A percentile compares a stretch with the other conserved stretches of the same genome.
These are phyloP conservation scores for Podaxis mareebaensis DNA, from an alignment of 768 basidiomycete genomes.

Conservation along the genomic window DNA sequence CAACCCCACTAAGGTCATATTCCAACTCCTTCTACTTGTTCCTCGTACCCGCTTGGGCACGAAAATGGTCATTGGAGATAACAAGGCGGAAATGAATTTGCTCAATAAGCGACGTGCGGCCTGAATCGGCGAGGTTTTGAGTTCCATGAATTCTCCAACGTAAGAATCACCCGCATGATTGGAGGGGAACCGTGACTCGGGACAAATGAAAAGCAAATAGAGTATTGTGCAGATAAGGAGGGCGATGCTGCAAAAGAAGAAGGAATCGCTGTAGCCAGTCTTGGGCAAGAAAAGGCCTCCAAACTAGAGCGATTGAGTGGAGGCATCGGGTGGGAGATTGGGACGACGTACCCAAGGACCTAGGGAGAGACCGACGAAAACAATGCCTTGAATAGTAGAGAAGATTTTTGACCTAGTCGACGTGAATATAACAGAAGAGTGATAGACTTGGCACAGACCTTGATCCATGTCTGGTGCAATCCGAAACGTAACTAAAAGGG, in stretches of 20 bases:
- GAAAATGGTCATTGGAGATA: slow-evolving; percentile 72
- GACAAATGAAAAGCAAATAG: slow-evolving; percentile 47
- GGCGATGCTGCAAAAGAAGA: slow-evolving; percentile 45
- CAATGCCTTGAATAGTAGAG: slow-evolving; percentile 69
- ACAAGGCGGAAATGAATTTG: slow-evolving; percentile 42
- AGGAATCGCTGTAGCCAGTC: slow-evolving; percentile 48
- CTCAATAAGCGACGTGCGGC: slow-evolving; percentile 25
- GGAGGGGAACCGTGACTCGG: slow-evolving; percentile 49
- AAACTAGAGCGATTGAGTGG: slow-evolving; percentile 25
- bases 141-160: slow-evolving; percentile 23
- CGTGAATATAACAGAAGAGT: background rate
- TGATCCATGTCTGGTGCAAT: slow-evolving; percentile 54
- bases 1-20: slow-evolving; percentile 66
- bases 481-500: slow-evolving; percentile 51
- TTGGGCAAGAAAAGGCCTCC: slow-evolving; percentile 58
- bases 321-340: background rate
- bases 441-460: slow-evolving; percentile 27
- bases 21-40: slow-evolving; percentile 61
- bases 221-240: slow-evolving; percentile 36
- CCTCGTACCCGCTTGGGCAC: slow-evolving; percentile 51
- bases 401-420: slow-evolving; percentile 48
- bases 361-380: slow-evolving; percentile 73
- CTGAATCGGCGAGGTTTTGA: slow-evolving; percentile 32
- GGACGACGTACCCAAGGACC: slow-evolving; percentile 68
- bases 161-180: slow-evolving; percentile 20